Evolutionary conservation across 1,284 basidiomycete genomes (phyloP), one percentile per base, ranked within the genome.

Genomic region (Hemileia vastatrix): DNA sequence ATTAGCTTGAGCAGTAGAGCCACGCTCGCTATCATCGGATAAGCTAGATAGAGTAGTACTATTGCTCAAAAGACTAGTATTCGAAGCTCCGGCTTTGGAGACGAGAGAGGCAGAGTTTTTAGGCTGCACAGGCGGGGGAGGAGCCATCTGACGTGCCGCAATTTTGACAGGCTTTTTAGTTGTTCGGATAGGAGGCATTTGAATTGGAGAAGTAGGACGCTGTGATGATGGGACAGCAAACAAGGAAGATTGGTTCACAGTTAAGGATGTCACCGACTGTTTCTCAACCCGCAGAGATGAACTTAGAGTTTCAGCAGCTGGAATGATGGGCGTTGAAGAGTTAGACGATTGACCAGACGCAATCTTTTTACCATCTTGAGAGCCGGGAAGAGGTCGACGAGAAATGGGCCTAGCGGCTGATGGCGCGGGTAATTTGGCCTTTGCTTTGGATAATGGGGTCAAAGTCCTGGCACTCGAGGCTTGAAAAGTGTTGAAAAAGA

Each of bases 361-460:
- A 4, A 62, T 19, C 36, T 62, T 52, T 55, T 55, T 62, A 55
- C 60, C 60, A 36, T 52, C 15, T 50, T 54, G 43, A 8, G 60
- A 62, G 23, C 60, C 60, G 18, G 60, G 60, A 23, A 62, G 21
- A 32, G 60, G 44, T 43, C 60, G 43, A 23, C 32, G 45, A 31
- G 60, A 53, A n/a, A n/a, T 18, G 11, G 58, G 43, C 15, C 23
- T 36, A 19, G 50, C 6, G 6, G n/a, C 24, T n/a, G n/a, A 24
- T 6, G 48, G 33, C 13, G 47, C 33, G 3, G 54, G n/a, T 31
- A n/a, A 36, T 24, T 8, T 45, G 33, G 19, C 21, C 23, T 58
- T 58, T n/a, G 48, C 33, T 24, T 44, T 9, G 23, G 19, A 6
- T 21, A 47, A 21, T 27, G 15, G 32, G 8, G 54, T 21, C 5